These are phyloP conservation scores for Draba incana DNA, from an alignment of 345 rosid species.

Conservation along the genomic window DNA sequence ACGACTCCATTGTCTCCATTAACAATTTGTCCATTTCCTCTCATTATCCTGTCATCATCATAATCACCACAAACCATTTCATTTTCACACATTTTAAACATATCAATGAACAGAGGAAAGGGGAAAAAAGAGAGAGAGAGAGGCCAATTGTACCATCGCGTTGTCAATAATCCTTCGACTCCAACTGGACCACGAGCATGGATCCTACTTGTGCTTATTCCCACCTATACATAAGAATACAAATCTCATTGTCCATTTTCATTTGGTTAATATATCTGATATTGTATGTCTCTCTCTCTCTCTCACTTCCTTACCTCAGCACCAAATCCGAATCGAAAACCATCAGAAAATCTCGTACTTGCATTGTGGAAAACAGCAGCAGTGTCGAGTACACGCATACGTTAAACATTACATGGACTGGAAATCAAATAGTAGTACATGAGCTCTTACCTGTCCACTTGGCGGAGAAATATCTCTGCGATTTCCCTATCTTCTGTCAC, in stretches of 20 bases:
- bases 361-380: conserved; percentile 99
- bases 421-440: not conserved
- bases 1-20: conserved; percentile 79
- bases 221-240: conserved; percentile 60
- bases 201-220: conserved; percentile 95
- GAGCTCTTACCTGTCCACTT: conserved; percentile 70
- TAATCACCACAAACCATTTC: conserved; percentile 1
- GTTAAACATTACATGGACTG: conserved; percentile 2
- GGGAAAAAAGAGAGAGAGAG: not conserved
- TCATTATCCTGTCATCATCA: conserved; percentile 75
- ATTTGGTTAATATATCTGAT: not conserved
- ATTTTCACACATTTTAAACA: not conserved
- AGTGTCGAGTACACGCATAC: conserved; percentile 45
- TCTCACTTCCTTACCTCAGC: conserved; percentile 70
- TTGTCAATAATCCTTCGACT: conserved; percentile 93
- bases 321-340: conserved; percentile 94
- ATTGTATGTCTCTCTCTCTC: too few relatives aligned
- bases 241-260: not conserved
- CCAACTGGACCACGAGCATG: conserved; percentile 99
- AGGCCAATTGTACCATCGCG: conserved; percentile 68
- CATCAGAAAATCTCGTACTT: conserved; percentile 94
- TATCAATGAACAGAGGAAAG: conserved; percentile 11
- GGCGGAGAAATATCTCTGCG: conserved; percentile 73
- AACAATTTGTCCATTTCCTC: conserved; percentile 92
- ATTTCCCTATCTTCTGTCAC: conserved; percentile 73